Conservation (phyloP, 2,329 filamentous ascomycete genomes). For the Fusarium stilboides region DNA sequence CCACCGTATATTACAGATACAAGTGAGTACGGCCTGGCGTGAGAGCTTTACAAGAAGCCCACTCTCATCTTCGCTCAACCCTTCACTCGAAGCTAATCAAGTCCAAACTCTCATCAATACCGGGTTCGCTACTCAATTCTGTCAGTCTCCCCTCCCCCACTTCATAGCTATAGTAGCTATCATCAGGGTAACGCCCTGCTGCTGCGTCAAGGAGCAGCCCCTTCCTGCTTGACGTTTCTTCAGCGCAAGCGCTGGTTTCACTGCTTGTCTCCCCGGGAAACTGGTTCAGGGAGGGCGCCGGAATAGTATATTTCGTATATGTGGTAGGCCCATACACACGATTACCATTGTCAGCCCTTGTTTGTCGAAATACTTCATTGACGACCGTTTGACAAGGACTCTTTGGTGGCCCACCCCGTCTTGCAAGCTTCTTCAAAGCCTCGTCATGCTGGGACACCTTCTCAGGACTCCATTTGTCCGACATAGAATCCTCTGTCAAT, state of each 20-base stretch:
- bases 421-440: not conserved
- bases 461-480: constrained; percentile 37
- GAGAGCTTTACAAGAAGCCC: not conserved
- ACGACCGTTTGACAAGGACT: constrained; percentile 1
- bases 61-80: not conserved
- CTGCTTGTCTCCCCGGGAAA: not conserved
- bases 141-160: not conserved
- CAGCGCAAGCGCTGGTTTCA: not conserved
- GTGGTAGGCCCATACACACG: not conserved
- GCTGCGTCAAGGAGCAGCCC: constrained; percentile 10
- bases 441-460: constrained; percentile 36
- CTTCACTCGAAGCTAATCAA: constrained; percentile 32
- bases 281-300: not conserved
- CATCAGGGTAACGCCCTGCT: constrained; percentile 1
- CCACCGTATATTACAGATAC: not conserved
- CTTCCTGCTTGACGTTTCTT: constrained; percentile 19
- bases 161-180: not conserved
- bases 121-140: not conserved
- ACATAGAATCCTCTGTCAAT: constrained; percentile 13
- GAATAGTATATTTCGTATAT: constrained; percentile 2
- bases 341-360: not conserved
- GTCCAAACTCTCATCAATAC: constrained; percentile 11
- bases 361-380: constrained; percentile 6
- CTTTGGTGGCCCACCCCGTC: not conserved
- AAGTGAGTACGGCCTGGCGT: not conserved